Evolutionary conservation across 1,284 basidiomycete genomes (phyloP).

Genomic region (Vanrija humicola): DNA sequence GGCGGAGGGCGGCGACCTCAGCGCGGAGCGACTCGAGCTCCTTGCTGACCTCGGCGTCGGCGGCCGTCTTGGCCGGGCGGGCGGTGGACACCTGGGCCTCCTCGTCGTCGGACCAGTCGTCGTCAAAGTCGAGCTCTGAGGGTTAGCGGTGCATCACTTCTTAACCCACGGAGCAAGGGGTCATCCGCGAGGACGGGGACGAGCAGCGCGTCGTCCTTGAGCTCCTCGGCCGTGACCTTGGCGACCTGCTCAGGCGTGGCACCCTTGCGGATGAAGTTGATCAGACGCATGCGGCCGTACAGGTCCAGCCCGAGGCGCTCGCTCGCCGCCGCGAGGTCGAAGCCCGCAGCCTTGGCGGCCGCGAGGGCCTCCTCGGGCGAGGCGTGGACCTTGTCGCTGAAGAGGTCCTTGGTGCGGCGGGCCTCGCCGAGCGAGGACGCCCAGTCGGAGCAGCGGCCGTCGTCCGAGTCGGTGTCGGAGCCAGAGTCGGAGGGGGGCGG

Average conservation of each 20-base stretch:
- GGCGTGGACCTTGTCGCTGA: conserved; percentile 64
- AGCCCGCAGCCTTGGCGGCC: conserved; percentile 58
- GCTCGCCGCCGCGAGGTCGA: conserved; percentile 25
- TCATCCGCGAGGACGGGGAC: conserved; percentile 76
- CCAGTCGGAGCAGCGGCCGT: conserved; percentile 40
- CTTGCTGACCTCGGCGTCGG: conserved; percentile 22
- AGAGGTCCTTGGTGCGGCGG: conserved; percentile 65
- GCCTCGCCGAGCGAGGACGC: conserved; percentile 40
- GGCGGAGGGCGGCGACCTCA: conserved; percentile 31
- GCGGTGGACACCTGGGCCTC: conserved; percentile 32
- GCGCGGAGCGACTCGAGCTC: conserved; percentile 34
- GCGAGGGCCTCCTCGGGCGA: conserved; percentile 61
- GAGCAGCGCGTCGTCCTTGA: conserved; percentile 70
- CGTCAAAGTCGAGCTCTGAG: conserved; percentile 59
- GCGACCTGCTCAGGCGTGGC: not conserved
- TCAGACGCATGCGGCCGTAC: conserved; percentile 69
- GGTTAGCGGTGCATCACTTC: not conserved
- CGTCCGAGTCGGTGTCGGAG: conserved; percentile 17
- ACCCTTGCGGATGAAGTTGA: conserved; percentile 76
- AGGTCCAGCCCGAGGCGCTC: conserved; percentile 55
- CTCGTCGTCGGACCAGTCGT: conserved; percentile 65
- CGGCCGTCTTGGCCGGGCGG: conserved; percentile 47
- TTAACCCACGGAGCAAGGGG: conserved; percentile 72
- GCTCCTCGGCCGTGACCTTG: conserved; percentile 25
- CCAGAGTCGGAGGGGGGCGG: conserved; percentile 15